Base-by-base conservation (phyloP, 768 basidiomycete species). In the Floccularia luteovirens region DNA sequence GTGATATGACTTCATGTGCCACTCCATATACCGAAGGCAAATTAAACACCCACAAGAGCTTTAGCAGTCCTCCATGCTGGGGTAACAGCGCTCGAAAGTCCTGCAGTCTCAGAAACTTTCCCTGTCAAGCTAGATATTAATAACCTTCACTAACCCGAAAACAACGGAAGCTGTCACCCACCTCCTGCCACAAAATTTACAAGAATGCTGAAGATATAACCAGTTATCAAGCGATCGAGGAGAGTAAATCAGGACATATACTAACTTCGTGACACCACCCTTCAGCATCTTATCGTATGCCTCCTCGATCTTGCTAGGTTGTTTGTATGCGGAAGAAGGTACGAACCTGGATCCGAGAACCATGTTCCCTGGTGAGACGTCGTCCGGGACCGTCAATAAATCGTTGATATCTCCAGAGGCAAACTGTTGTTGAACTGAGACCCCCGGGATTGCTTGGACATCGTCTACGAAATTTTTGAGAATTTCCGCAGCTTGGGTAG, bases 1-100 rank as follows among this genome's bases (percentile, higher is more conserved):
- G 22, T 19, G 32, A 35, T 22, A 2, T 6, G 23, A 13, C 12
- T 0, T 25, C 20, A 4, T 6, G 14, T n/a, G 2, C 31, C 2
- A 24, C 31, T 14, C 8, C 30, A 14, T 17, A 22, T n/a, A n/a
- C n/a, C 14, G 10, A 10, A 14, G 14, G 27, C 27, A 30, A 10
- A 35, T 35, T 35, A 16, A 16, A 23, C 6, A 47, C 59, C 31
- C 32, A 63, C 63, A 38, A 62, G 63, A 23, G 56, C 52, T 47
- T 65, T 64, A 0, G 64, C 63, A 2, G 50, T 54, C 37, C 63
- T 47, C 64, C 64, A 65, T 17, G 51, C 57, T 4, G 62, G 61
- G 30, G 50, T 49, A 19, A 65, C 47, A 16, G 63, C 60, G 7
- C 50, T 57, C 17, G 48, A 47, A 12, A 64, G 49, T 14, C 56